These are phyloP conservation scores for Schwanniomyces vanrijiae DNA, from an alignment of 805 yeast genomes.

Conservation along the genomic window DNA sequence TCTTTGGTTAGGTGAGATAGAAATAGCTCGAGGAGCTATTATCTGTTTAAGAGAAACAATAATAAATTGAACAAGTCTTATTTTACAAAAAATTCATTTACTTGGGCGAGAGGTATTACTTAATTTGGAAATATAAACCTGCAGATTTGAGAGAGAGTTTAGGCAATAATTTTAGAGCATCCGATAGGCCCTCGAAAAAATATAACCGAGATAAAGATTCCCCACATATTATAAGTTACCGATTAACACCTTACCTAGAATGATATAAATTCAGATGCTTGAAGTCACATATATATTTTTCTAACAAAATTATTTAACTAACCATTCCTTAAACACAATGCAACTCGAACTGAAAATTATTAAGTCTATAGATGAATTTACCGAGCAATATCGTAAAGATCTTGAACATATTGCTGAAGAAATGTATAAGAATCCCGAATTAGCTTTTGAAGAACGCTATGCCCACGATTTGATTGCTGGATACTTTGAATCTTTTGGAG, in stretches of 20 bases:
- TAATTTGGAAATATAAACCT: not conserved
- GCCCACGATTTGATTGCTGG: conserved; percentile 21
- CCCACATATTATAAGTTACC: not conserved
- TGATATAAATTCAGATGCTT: not conserved
- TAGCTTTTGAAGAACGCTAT: conserved; percentile 13
- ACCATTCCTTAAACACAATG: not conserved
- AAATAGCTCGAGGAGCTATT: too few relatives aligned
- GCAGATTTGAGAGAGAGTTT: too few relatives aligned
- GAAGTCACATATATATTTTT: not conserved
- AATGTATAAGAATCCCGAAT: not conserved
- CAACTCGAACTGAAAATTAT: not conserved
- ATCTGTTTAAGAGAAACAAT: not conserved
- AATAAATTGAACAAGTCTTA: not conserved
- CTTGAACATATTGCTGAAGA: not conserved
- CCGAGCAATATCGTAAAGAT: not conserved
- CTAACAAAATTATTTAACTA: not conserved
- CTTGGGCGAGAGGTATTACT: not conserved
- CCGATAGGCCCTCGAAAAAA: not conserved
- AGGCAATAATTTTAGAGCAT: not conserved
- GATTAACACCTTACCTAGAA: not conserved
- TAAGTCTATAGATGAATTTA: not conserved
- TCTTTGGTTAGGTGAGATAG: too few relatives aligned
- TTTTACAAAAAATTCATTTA: too few relatives aligned
- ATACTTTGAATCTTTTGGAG: conserved; percentile 15
- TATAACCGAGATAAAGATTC: not conserved